Percentiles rank a stretch among this genome's conserved stretches.
Conservation (phyloP, 768 basidiomycete species). For the Lentinula detonsa region DNA sequence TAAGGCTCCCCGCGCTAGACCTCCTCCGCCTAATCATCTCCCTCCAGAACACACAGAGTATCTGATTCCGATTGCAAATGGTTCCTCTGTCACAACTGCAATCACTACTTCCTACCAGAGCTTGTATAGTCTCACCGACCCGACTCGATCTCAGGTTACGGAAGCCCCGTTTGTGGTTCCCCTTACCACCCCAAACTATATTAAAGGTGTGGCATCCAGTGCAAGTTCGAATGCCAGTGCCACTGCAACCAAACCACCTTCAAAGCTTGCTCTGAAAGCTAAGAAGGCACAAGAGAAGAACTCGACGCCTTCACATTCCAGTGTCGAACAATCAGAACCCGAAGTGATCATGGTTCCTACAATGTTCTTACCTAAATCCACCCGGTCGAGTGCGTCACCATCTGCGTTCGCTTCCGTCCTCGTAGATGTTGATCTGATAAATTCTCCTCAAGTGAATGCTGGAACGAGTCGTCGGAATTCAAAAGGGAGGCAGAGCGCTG, state of each 20-base stretch:
- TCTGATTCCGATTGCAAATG: constrained; percentile 76
- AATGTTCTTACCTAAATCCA: constrained; percentile 50
- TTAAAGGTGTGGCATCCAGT: constrained; percentile 24
- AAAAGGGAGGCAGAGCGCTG: constrained; percentile 21
- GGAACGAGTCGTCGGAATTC: constrained; percentile 15
- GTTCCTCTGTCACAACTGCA: constrained; percentile 75
- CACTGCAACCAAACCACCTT: constrained; percentile 23
- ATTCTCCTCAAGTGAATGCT: constrained; percentile 23
- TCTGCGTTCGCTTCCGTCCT: constrained; percentile 75
- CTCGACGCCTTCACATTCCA: neutral
- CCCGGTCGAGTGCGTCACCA: constrained; percentile 64
- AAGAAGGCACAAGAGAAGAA: constrained; percentile 35
- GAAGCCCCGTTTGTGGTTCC: constrained; percentile 40
- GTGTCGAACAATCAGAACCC: constrained; percentile 32
- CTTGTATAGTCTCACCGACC: constrained; percentile 55
- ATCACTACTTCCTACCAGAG: constrained; percentile 81
- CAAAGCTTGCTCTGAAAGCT: constrained; percentile 74
- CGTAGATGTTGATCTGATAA: constrained; percentile 42
- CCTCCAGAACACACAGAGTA: constrained; percentile 59
- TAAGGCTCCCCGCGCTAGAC: constrained; percentile 8
- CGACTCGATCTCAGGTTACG: constrained; percentile 32
- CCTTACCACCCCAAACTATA: constrained; percentile 18
- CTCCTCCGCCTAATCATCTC: constrained; percentile 26
- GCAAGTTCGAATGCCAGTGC: constrained; percentile 42
- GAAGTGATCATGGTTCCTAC: constrained; percentile 33